Base-by-base conservation (phyloP, 2,329 filamentous ascomycete species). In the Alternaria postmessia region DNA sequence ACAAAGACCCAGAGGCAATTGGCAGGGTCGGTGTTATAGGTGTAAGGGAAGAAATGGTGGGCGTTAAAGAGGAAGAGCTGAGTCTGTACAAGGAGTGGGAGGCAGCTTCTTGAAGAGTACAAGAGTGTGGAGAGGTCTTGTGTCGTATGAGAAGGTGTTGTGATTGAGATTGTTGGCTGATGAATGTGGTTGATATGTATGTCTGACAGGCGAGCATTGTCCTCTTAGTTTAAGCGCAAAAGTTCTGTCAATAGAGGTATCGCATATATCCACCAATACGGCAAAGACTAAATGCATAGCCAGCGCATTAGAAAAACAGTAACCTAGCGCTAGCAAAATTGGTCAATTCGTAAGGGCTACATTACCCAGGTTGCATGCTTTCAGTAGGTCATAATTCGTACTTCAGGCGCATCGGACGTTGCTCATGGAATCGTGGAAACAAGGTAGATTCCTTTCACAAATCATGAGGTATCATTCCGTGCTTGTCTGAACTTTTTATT, bases 41-140 rank as follows among this genome's bases (percentile, higher is more conserved):
- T 1, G 89, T 93, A 2, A 86, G 87, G 75, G 90, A 92, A 57
- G 91, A 92, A 77, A 88, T 90, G 83, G 87, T 92, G 64, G 91
- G 91, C 4, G 81, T 86, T 7, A 74, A 74, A 58, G 53, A 67
- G 24, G 83, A 85, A 66, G 73, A 81, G 38, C 60, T 72, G 16
- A 59, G 57, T 5, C 56, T 69, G 11, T 85, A 85, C 64, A 66
- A 71, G 54, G 75, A 76, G 48, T 84, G 81, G 81, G 66, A 75
- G 36, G 44, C 61, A 4, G 36, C 49, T 34, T 55, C 48, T 9
- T 64, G 44, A 51, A 41, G 34, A 30, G 9, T 18, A 18, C 14
- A 51, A 42, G 36, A 32, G 11, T 16, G 14, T 26, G 7, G 41
- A 41, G 26, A 3, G 34, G 11, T 14, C 34, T 32, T 38, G 9